phyloP scores from a whole-genome alignment of 2,329 filamentous ascomycete genomes.

The Aspergillus tubingensis region DNA sequence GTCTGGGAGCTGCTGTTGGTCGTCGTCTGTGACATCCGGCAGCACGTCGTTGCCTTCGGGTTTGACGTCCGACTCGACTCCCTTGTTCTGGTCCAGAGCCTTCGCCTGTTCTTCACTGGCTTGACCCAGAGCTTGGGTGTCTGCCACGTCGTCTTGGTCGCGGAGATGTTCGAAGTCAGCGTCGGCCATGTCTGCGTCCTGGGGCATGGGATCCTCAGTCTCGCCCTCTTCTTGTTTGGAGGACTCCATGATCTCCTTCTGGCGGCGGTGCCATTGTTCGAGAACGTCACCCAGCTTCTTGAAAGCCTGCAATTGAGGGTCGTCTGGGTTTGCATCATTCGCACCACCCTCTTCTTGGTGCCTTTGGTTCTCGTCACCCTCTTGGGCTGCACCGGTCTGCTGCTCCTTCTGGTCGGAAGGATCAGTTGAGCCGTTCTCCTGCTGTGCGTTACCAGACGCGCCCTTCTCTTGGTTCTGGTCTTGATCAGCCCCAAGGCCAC shows the following conservation, averaged over 20 bases:
- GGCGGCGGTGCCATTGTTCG: slow-evolving; percentile 88
- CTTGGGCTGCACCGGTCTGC: slow-evolving; percentile 45
- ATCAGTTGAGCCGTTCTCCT: slow-evolving; percentile 48
- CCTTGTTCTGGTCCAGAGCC: slow-evolving; percentile 85
- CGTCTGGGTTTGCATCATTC: slow-evolving; percentile 37
- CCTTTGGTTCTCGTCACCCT: slow-evolving; percentile 41
- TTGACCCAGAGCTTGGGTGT: slow-evolving; percentile 87
- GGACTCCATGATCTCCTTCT: slow-evolving; percentile 73
- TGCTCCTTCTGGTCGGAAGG: slow-evolving; percentile 50
- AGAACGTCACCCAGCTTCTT: slow-evolving; percentile 92
- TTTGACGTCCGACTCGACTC: slow-evolving; percentile 68
- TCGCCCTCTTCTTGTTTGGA: slow-evolving; percentile 54
- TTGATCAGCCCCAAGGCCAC: slow-evolving; percentile 41
- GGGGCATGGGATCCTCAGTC: slow-evolving; percentile 52
- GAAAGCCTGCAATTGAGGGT: slow-evolving; percentile 69
- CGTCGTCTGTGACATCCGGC: slow-evolving; percentile 54
- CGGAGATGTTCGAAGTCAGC: slow-evolving; percentile 93
- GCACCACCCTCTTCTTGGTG: slow-evolving; percentile 41
- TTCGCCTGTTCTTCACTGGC: slow-evolving; percentile 84
- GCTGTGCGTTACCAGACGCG: slow-evolving; percentile 50
- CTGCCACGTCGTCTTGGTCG: slow-evolving; percentile 77
- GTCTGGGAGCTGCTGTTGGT: slow-evolving; percentile 37
- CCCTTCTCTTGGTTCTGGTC: slow-evolving; percentile 46
- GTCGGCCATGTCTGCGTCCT: slow-evolving; percentile 71
- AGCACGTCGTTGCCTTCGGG: slow-evolving; percentile 58